Evolutionary conservation across 2,329 filamentous ascomycete species (phyloP).

Genomic region (Aspergillus ochraceoroseus): DNA sequence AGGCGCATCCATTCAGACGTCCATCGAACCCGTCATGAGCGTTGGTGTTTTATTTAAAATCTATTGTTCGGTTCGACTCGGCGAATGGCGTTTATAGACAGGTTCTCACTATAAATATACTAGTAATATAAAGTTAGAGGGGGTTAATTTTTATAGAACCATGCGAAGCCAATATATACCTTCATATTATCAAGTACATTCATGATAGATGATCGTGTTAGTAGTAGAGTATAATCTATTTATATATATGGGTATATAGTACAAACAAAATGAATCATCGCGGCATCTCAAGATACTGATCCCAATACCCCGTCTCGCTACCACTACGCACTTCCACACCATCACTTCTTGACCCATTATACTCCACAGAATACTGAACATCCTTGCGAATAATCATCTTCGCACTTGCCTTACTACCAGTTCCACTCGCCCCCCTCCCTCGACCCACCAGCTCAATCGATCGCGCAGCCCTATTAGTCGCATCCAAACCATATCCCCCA

Average conservation of each 20-base stretch:
- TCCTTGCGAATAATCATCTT: conserved; percentile 37
- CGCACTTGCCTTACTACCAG: conserved; percentile 16
- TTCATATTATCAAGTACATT: too few species aligned
- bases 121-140: too few species aligned
- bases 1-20: conserved; percentile 39
- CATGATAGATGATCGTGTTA: not conserved
- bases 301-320: conserved; percentile 18
- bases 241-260: not conserved
- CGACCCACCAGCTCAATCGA: conserved; percentile 16
- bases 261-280: not conserved
- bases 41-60: conserved; percentile 5
- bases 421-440: conserved; percentile 6
- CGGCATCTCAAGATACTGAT: conserved; percentile 3
- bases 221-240: not conserved
- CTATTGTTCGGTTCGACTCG: too few species aligned
- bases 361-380: conserved; percentile 30
- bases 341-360: conserved; percentile 14
- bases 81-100: too few species aligned
- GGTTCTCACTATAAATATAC: too few species aligned
- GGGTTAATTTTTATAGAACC: too few species aligned
- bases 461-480: not conserved
- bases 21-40: conserved; percentile 14
- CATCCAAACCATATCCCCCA: conserved; percentile 4
- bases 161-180: too few species aligned
- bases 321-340: too few species aligned